These are phyloP conservation scores for Catharanthus roseus DNA, from an alignment of 257 asterid species.

Conservation along the genomic window DNA sequence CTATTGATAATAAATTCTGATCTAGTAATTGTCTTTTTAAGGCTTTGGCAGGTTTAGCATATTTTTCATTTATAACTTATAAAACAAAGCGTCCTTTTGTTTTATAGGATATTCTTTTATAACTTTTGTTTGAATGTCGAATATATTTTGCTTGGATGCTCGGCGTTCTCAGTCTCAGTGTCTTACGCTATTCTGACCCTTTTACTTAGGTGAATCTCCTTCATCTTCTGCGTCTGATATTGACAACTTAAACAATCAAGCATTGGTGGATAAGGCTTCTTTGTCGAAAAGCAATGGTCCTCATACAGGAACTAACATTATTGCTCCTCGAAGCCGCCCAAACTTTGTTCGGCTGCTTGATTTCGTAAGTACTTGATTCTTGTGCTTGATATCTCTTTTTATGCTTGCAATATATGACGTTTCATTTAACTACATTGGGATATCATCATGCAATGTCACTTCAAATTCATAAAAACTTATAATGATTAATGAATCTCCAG, in stretches of 20 bases:
- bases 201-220: conserved; percentile 82
- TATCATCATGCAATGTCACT: not conserved
- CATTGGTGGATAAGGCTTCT: conserved; percentile 48
- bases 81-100: no score
- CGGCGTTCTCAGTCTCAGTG: not conserved
- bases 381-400: not conserved
- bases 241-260: conserved; percentile 76
- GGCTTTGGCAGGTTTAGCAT: no score
- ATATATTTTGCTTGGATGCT: not conserved
- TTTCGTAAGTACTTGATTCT: conserved; percentile 54
- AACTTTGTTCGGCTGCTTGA: conserved; percentile 69
- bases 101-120: no score
- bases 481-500: not conserved
- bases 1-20: not conserved
- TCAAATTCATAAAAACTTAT: not conserved
- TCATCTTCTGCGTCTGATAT: conserved; percentile 92
- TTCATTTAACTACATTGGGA: not conserved
- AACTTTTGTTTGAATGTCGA: not conserved
- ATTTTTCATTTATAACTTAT: no score
- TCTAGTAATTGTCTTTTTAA: no score
- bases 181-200: conserved; percentile 24
- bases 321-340: conserved; percentile 58
- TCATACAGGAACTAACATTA: conserved; percentile 48
- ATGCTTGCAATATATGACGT: not conserved
- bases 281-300: conserved; percentile 55